Evolutionary conservation across 352 stramenopile species (phyloP), one percentile per base, ranked within the genome.

Genomic region (Pythium apleroticum): DNA sequence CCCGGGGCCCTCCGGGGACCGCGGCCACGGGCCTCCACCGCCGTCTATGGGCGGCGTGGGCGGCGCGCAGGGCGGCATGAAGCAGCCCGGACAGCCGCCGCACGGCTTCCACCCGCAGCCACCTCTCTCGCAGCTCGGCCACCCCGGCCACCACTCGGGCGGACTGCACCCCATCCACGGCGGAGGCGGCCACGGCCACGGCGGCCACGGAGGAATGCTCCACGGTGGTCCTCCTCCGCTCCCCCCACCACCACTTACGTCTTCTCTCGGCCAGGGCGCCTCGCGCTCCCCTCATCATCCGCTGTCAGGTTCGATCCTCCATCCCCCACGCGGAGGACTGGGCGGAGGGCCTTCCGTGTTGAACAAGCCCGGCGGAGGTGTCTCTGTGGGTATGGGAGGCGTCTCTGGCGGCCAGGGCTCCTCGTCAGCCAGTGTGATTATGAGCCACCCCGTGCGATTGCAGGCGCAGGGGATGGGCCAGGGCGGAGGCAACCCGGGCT

Each of bases 21-120:
- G 80, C 57, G 54, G 58, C 53, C 80, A 89, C 45, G 82, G 82
- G 20, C 74, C 76, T 50, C 78, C 60, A 24, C 68, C 61, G 25
- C 68, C 57, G 48, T 63, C 71, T 41, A 73, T 84, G 64, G 76
- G 62, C 54, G 66, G 67, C 35, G 45, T 62, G 35, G 74, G 60
- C 52, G 69, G 69, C 48, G 52, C 63, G 27, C 45, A 56, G 61
- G 35, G 35, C 53, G 64, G 65, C 12, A 45, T 85, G 59, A 72
- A 66, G 24, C 86, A 86, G 58, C 69, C 57, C 56, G 74, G 77
- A 0, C 65, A 63, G 31, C 66, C 73, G 27, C 74, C 70, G 60
- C 84, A 93, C 57, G 72, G 66, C 30, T 91, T 89, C 72, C 84
- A 90, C 57, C 69, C 82, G 65, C 80, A 86, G 75, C 74, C 81